A percentile compares a stretch with the other conserved stretches of the same genome.
These are phyloP conservation scores for Kockiozyma suomiensis DNA, from an alignment of 805 yeast genomes.

Conservation along the genomic window DNA sequence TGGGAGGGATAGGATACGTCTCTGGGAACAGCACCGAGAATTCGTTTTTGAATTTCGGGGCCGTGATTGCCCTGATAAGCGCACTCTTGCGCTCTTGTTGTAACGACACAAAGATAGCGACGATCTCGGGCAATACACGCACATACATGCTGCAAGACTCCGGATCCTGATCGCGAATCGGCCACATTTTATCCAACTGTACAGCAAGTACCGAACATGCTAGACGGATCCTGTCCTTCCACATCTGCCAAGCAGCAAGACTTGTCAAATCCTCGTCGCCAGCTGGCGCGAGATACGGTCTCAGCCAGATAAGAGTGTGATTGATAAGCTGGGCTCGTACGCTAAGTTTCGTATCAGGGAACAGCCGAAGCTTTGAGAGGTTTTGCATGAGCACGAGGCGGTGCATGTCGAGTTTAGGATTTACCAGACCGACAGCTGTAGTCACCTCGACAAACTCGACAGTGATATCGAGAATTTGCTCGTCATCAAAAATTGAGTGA, in stretches of 20 bases:
- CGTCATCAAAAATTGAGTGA: constrained; percentile 42
- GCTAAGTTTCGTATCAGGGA: constrained; percentile 1
- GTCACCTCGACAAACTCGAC: constrained; percentile 34
- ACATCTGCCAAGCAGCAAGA: constrained; percentile 15
- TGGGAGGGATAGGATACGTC: constrained; percentile 58
- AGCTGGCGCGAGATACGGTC: constrained; percentile 15
- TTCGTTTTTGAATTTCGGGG: constrained; percentile 44
- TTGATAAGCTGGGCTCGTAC: constrained; percentile 7
- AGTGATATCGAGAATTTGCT: constrained; percentile 42
- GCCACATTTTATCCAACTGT: constrained; percentile 40
- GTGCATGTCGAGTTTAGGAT: constrained; percentile 31
- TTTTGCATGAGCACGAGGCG: constrained; percentile 57
- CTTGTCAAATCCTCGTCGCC: constrained; percentile 12
- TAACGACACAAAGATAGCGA: constrained; percentile 38
- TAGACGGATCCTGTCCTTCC: constrained; percentile 38
- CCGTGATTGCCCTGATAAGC: constrained; percentile 3
- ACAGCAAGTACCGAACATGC: constrained; percentile 38
- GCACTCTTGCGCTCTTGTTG: constrained; percentile 22
- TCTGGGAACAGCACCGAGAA: constrained; percentile 57
- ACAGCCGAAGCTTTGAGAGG: constrained; percentile 38
- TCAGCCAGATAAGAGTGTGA: constrained; percentile 27
- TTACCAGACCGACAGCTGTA: neutral
- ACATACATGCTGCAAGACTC: constrained; percentile 39
- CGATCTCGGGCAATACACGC: constrained; percentile 40
- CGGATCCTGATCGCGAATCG: constrained; percentile 35